Conservation (phyloP, 2,329 filamentous ascomycete genomes). For the Chrysoporthe deuterocubensis region DNA sequence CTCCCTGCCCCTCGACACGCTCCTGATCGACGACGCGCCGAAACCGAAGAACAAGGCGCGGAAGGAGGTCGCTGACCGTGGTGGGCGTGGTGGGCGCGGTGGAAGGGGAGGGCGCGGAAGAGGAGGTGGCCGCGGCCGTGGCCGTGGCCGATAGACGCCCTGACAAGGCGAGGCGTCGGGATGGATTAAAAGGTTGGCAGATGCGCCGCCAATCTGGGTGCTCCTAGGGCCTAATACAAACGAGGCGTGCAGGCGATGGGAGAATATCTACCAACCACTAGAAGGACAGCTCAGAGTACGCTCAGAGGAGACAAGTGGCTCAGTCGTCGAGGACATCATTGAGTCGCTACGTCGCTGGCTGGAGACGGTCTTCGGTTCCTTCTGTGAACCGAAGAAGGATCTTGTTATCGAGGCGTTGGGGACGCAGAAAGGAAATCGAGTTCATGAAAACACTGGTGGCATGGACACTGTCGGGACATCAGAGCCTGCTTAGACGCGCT, state of each 20-base stretch:
- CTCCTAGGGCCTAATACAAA: background rate
- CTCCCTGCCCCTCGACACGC: slow-evolving; percentile 89
- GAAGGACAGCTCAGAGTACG: background rate
- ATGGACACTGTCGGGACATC: slow-evolving; percentile 6
- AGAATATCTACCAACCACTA: background rate
- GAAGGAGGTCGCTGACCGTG: slow-evolving; percentile 74
- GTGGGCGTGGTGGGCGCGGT: slow-evolving; percentile 57
- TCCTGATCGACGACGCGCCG: slow-evolving; percentile 93
- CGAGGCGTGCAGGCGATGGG: background rate
- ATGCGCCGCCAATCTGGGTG: background rate
- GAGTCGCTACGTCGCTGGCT: slow-evolving; percentile 11
- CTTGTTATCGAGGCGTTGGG: slow-evolving; percentile 25
- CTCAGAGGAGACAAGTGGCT: background rate
- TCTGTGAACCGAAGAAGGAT: slow-evolving; percentile 5
- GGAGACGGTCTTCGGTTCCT: background rate
- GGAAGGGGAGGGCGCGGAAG: slow-evolving; percentile 60
- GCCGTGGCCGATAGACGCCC: slow-evolving; percentile 20
- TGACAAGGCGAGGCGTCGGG: background rate
- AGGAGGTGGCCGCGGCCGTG: slow-evolving; percentile 36
- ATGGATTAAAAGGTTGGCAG: background rate
- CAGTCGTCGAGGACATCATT: background rate
- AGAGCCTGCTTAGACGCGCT: slow-evolving; percentile 9
- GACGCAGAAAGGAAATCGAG: slow-evolving; percentile 16
- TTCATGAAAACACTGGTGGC: slow-evolving; percentile 10
- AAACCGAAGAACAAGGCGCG: slow-evolving; percentile 99